Evolutionary conservation across 1,284 basidiomycete species (phyloP).

Genomic region (Ganoderma meredithae): DNA sequence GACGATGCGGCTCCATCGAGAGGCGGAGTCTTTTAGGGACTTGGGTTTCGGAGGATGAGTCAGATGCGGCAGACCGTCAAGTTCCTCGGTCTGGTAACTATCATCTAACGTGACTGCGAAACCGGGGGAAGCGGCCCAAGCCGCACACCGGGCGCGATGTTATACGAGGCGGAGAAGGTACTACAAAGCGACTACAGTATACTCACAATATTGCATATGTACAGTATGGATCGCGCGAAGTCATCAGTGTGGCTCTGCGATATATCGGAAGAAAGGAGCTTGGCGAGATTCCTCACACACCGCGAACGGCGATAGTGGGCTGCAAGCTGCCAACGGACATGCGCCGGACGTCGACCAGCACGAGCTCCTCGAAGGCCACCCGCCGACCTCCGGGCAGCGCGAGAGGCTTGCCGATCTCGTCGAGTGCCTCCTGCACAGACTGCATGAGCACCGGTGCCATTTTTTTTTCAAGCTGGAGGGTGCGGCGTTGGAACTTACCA

Average conservation of each 20-base stretch:
- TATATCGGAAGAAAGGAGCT: neutral
- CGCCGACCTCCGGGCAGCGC: neutral
- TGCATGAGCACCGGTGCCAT: neutral
- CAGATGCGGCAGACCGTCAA: too few species aligned
- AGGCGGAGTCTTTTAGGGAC: neutral
- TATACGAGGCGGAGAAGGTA: neutral
- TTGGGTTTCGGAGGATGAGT: neutral
- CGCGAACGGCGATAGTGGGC: neutral
- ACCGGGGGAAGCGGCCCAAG: neutral
- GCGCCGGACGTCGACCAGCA: neutral
- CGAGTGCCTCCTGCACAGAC: neutral
- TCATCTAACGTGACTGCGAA: neutral
- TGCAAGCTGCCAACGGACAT: neutral
- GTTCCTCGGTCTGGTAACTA: too few species aligned
- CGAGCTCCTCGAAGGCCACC: neutral
- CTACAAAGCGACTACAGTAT: neutral
- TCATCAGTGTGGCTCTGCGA: neutral
- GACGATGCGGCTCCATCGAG: neutral
- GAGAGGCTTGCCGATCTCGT: neutral
- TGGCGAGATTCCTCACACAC: neutral
- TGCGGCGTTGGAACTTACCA: neutral
- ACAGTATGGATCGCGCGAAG: neutral
- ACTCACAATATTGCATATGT: neutral
- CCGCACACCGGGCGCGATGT: neutral
- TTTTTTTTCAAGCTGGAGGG: too few species aligned